phyloP scores from a whole-genome alignment of 2,329 filamentous ascomycete species.

The Botrytis fragariae region DNA sequence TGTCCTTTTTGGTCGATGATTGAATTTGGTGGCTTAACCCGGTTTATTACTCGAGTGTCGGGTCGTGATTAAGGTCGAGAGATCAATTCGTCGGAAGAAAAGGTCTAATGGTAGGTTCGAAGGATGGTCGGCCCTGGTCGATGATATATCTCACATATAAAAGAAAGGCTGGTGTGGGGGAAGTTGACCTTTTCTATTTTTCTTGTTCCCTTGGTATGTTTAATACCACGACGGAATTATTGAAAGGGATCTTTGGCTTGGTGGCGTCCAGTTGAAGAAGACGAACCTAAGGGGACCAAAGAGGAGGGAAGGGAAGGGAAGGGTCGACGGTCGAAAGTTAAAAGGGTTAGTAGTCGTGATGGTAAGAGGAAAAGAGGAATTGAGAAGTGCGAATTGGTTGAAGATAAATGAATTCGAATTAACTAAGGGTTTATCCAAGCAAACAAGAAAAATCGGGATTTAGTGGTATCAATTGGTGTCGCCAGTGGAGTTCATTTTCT shows the following conservation, averaged over 20 bases:
- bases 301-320: neutral
- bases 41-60: neutral
- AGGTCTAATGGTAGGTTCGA: neutral
- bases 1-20: neutral
- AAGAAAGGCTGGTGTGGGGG: conserved; percentile 3
- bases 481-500: conserved; percentile 21
- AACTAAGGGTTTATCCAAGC: conserved; percentile 16
- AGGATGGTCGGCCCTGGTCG: conserved; percentile 15
- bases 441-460: conserved; percentile 13
- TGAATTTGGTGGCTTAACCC: conserved; percentile 3
- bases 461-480: conserved; percentile 16
- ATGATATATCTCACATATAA: conserved; percentile 6
- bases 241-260: neutral
- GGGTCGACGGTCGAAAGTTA: neutral
- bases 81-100: neutral
- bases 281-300: neutral
- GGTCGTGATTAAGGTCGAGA: conserved; percentile 10
- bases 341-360: conserved; percentile 1
- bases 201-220: neutral
- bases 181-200: neutral
- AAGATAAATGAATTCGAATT: conserved; percentile 19
- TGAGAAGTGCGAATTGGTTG: neutral
- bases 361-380: neutral
- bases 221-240: neutral
- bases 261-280: conserved; percentile 11